These are phyloP conservation scores for Diaporthe citri DNA, from an alignment of 2,329 filamentous ascomycete species.

Conservation along the genomic window DNA sequence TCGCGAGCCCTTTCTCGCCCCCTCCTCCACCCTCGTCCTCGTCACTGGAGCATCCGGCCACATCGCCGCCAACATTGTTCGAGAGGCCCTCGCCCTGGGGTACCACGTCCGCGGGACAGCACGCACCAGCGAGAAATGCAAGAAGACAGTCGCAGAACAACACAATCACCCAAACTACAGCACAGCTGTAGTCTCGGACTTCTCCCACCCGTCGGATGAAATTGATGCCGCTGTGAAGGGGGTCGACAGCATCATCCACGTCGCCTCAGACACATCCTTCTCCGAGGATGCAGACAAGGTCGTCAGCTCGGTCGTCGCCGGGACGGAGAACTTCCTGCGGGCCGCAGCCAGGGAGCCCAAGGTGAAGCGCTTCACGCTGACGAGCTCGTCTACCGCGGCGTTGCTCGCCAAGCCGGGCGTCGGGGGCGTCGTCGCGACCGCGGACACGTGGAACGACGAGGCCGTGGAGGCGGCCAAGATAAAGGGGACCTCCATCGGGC, in stretches of 20 bases:
- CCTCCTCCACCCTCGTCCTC: slow-evolving; percentile 46
- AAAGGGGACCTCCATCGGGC: neutral
- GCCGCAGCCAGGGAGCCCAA: slow-evolving; percentile 50
- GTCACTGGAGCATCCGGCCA: slow-evolving; percentile 58
- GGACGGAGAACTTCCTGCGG: slow-evolving; percentile 49
- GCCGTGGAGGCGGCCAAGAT: slow-evolving; percentile 32
- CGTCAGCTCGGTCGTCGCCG: slow-evolving; percentile 51
- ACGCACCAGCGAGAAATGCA: slow-evolving; percentile 44
- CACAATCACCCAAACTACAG: slow-evolving; percentile 52
- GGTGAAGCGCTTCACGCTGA: slow-evolving; percentile 57
- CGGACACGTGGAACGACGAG: slow-evolving; percentile 43
- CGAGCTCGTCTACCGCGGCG: slow-evolving; percentile 50
- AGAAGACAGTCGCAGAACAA: slow-evolving; percentile 35
- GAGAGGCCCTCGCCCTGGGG: slow-evolving; percentile 54
- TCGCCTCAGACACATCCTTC: slow-evolving; percentile 52
- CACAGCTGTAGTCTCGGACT: slow-evolving; percentile 42
- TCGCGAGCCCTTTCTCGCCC: slow-evolving; percentile 9
- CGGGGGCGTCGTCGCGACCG: slow-evolving; percentile 42
- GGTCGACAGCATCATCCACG: slow-evolving; percentile 53
- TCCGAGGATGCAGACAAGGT: slow-evolving; percentile 53
- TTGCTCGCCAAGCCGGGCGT: slow-evolving; percentile 43
- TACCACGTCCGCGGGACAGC: slow-evolving; percentile 60
- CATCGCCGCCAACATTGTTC: slow-evolving; percentile 55
- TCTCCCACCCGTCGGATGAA: slow-evolving; percentile 5
- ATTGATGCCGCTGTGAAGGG: slow-evolving; percentile 47